Conservation (phyloP, 2,329 filamentous ascomycete species). For the Simplicillium sp. region DNA sequence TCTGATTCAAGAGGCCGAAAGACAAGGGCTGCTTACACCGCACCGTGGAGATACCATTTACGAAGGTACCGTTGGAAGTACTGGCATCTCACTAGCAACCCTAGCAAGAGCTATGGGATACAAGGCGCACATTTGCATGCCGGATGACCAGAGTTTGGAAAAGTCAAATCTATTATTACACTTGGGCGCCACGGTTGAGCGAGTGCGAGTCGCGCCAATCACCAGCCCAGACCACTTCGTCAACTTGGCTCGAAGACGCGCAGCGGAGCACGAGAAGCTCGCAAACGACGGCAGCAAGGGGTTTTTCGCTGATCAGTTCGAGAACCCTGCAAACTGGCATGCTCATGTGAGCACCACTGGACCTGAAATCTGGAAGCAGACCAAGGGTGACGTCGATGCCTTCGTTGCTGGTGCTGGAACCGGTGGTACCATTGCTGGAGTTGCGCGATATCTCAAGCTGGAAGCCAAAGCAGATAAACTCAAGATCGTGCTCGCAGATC, state of each 20-base stretch:
- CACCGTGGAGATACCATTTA: conserved; percentile 88
- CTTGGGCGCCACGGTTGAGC: conserved; percentile 85
- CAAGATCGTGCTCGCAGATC: conserved; percentile 78
- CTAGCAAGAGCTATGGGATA: conserved; percentile 85
- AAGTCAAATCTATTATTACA: conserved; percentile 84
- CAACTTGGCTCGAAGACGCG: conserved; percentile 74
- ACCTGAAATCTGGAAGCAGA: conserved; percentile 80
- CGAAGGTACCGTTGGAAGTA: conserved; percentile 93
- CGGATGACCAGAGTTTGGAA: conserved; percentile 78
- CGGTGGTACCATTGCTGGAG: conserved; percentile 84
- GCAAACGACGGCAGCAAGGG: conserved; percentile 56
- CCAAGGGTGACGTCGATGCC: conserved; percentile 64
- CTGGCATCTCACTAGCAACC: conserved; percentile 87
- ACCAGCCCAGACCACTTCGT: conserved; percentile 92
- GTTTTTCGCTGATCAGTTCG: conserved; percentile 95
- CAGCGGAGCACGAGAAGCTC: conserved; percentile 59
- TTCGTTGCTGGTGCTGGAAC: conserved; percentile 93
- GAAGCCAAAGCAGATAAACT: conserved; percentile 46
- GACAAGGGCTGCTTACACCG: conserved; percentile 63
- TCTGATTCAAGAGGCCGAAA: conserved; percentile 80
- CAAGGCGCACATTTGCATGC: conserved; percentile 94
- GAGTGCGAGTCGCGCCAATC: conserved; percentile 84
- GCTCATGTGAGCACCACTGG: conserved; percentile 79
- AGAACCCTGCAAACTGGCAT: conserved; percentile 78
- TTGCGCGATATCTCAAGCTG: conserved; percentile 75